Conservation (phyloP, 2,329 filamentous ascomycete genomes). For the Colletotrichum agaves region DNA sequence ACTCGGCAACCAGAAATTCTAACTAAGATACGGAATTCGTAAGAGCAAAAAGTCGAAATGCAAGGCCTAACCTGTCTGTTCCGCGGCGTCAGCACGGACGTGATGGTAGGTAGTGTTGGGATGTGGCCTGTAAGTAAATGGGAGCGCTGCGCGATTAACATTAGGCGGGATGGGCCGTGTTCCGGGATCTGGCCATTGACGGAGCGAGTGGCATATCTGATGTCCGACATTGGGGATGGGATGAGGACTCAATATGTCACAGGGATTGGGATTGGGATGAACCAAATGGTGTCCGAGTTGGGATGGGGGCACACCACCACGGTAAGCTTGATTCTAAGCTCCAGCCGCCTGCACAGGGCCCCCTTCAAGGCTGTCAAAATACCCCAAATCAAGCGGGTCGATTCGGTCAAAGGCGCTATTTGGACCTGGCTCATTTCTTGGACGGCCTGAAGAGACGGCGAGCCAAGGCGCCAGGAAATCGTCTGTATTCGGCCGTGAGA, state of each 20-base stretch:
- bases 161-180: constrained; percentile 27
- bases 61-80: constrained; percentile 21
- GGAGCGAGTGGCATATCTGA: constrained; percentile 18
- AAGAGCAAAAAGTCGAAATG: neutral
- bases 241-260: constrained; percentile 8
- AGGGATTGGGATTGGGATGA: constrained; percentile 19
- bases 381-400: constrained; percentile 7
- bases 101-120: constrained; percentile 18
- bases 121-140: constrained; percentile 15
- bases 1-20: no score
- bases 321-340: constrained; percentile 19
- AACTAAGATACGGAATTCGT: no score
- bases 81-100: constrained; percentile 27
- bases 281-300: neutral
- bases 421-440: constrained; percentile 16
- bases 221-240: constrained; percentile 6
- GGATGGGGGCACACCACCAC: constrained; percentile 26
- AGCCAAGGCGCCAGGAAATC: constrained; percentile 11
- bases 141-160: constrained; percentile 33
- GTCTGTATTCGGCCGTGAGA: neutral
- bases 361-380: constrained; percentile 16
- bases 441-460: constrained; percentile 11
- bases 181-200: constrained; percentile 1
- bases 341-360: neutral
- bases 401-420: constrained; percentile 46